phyloP scores from a whole-genome alignment of 129 eudicot genomes.

The Tagetes erecta region DNA sequence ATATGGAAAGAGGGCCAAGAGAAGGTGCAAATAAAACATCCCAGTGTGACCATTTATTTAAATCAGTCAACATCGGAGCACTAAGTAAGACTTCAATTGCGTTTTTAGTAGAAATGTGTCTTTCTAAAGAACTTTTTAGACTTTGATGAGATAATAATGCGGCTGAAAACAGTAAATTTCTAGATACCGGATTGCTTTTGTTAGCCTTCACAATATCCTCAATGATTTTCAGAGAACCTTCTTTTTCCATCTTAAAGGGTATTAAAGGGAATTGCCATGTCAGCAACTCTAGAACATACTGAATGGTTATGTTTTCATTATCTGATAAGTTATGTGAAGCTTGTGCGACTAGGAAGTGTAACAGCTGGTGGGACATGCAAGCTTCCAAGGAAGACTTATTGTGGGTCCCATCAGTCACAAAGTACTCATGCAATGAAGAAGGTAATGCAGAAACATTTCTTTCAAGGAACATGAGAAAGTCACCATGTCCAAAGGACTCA shows the following conservation, averaged over 20 bases:
- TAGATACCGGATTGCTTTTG: constrained; percentile 38
- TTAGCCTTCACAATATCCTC: constrained; percentile 34
- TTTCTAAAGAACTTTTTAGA: constrained; percentile 20
- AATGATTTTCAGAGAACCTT: constrained; percentile 35
- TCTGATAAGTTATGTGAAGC: constrained; percentile 56
- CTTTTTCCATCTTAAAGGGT: constrained; percentile 45
- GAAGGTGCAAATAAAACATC: constrained; percentile 72
- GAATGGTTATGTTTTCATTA: constrained; percentile 46
- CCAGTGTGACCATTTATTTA: constrained; percentile 84
- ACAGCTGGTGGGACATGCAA: constrained; percentile 55
- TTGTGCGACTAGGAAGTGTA: constrained; percentile 64
- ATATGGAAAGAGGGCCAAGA: constrained; percentile 71
- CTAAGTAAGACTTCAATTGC: constrained; percentile 62
- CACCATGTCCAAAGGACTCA: constrained; percentile 78
- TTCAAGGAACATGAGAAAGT: constrained; percentile 58
- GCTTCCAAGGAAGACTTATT: constrained; percentile 60
- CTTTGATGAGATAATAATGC: constrained; percentile 42
- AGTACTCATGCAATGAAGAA: constrained; percentile 40
- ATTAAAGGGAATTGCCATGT: constrained; percentile 69
- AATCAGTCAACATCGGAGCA: constrained; percentile 81
- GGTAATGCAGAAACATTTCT: constrained; percentile 56
- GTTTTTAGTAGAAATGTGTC: constrained; percentile 47
- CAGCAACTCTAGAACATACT: constrained; percentile 55
- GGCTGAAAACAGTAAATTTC: constrained; percentile 63
- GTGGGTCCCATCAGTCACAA: constrained; percentile 31